Percentiles rank a stretch among this genome's conserved stretches.
These are phyloP conservation scores for Cercospora sp. DNA, from an alignment of 2,329 filamentous ascomycete species.

Conservation along the genomic window DNA sequence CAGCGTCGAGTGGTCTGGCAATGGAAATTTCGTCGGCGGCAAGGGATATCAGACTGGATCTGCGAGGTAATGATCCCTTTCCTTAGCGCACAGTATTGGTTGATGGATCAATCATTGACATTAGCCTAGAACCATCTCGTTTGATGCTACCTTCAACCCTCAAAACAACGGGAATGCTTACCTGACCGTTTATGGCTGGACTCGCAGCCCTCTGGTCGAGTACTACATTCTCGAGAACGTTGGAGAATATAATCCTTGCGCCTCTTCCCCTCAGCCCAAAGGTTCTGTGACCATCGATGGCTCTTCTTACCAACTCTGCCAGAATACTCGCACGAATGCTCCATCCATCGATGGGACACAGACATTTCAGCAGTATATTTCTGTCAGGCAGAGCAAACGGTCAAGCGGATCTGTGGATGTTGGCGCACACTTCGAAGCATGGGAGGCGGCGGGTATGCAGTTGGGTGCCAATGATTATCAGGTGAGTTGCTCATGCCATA, in stretches of 20 bases:
- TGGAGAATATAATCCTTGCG: conserved; percentile 48
- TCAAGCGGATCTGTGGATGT: conserved; percentile 54
- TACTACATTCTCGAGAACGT: conserved; percentile 57
- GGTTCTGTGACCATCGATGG: conserved; percentile 56
- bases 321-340: conserved; percentile 47
- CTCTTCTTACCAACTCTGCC: conserved; percentile 55
- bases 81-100: no score
- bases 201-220: conserved; percentile 54
- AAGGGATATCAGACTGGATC: conserved; percentile 54
- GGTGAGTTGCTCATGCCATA: not conserved
- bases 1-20: conserved; percentile 47
- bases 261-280: conserved; percentile 49
- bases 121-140: conserved; percentile 27
- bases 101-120: not conserved
- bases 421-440: conserved; percentile 56
- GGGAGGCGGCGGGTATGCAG: conserved; percentile 36
- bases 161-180: conserved; percentile 47
- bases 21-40: conserved; percentile 58
- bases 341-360: conserved; percentile 55
- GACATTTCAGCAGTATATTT: conserved; percentile 57
- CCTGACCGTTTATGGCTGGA: conserved; percentile 61
- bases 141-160: conserved; percentile 23
- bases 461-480: conserved; percentile 22
- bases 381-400: conserved; percentile 53
- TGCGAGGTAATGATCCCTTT: conserved; percentile 8